Evolutionary conservation across 306 rosid species (phyloP), one percentile per base, ranked within the genome.

Genomic region (Rosa chinensis): DNA sequence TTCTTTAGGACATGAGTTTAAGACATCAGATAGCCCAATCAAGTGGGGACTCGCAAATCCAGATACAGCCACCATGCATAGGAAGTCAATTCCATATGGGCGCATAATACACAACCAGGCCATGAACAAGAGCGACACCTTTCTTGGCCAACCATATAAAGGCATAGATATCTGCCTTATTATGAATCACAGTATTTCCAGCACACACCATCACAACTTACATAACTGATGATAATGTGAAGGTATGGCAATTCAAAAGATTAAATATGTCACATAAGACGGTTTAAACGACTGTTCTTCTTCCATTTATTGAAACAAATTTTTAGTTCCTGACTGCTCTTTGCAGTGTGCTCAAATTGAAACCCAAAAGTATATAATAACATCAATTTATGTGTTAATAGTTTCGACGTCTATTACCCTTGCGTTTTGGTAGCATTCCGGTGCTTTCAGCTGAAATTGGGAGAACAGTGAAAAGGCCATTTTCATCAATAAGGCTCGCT

Each of bases 361-460:
- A 53, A 67, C 43, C 2, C 53, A 18, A 55, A 72, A 12, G 12
- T 8, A 39, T 59, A 39, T 18, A 14, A 43, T 16, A 61, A 43
- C 56, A 43, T 59, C 43, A 75, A 40, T 68, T 14, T 43, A 25
- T 23, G 11, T 42, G 14, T 5, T 23, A 6, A 28, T 23, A 61
- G 66, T 25, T 28, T 16, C 0, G 43, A 77, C 43, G 43, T 77
- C 20, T 37, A 64, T 85, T 85, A 94, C 97, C 97, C 35, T 85
- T 80, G 28, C 88, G 90, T 67, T 87, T 89, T 58, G 97, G 94
- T 67, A 92, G 77, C 75, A 94, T 49, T 80, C 95, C 93, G 12
- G 92, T 32, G 32, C 70, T 84, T 89, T 94, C 97, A 63, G 97
- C 99, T 32, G 97, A 94, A 63, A 94, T 73, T 25, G 99, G 99